phyloP scores from a whole-genome alignment of 805 yeast species.

The Sugiyamaella americana region DNA sequence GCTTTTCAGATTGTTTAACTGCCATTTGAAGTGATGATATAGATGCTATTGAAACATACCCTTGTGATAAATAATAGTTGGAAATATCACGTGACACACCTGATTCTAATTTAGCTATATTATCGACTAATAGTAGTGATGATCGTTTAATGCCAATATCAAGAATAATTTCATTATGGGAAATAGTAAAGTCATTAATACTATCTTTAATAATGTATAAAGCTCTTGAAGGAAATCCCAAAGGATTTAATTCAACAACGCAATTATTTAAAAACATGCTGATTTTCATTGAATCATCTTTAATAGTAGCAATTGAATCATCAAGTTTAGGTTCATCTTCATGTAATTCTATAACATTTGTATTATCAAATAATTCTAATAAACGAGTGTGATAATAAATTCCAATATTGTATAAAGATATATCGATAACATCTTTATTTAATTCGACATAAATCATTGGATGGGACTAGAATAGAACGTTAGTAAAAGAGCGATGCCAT shows the following conservation, averaged over 20 bases:
- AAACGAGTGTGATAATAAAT: constrained; percentile 58
- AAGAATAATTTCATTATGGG: constrained; percentile 33
- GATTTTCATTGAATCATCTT: constrained; percentile 13
- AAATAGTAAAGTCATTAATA: constrained; percentile 42
- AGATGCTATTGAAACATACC: constrained; percentile 49
- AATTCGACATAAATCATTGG: background rate
- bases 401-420: constrained; percentile 43
- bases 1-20: background rate
- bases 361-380: constrained; percentile 40
- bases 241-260: constrained; percentile 59
- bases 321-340: constrained; percentile 8
- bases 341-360: constrained; percentile 11
- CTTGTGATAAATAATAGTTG: constrained; percentile 37
- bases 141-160: constrained; percentile 42
- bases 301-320: constrained; percentile 16
- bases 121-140: constrained; percentile 59
- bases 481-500: too few relatives aligned
- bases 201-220: constrained; percentile 49
- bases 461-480: background rate
- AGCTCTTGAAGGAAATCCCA: constrained; percentile 49
- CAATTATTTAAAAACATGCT: constrained; percentile 42
- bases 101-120: constrained; percentile 33
- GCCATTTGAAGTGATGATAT: constrained; percentile 27
- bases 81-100: background rate
- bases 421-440: constrained; percentile 34